Percentiles rank a stretch among this genome's conserved stretches.
These are phyloP conservation scores for Tilletiopsis washingtonensis DNA, from an alignment of 1,284 basidiomycete genomes.

Conservation along the genomic window DNA sequence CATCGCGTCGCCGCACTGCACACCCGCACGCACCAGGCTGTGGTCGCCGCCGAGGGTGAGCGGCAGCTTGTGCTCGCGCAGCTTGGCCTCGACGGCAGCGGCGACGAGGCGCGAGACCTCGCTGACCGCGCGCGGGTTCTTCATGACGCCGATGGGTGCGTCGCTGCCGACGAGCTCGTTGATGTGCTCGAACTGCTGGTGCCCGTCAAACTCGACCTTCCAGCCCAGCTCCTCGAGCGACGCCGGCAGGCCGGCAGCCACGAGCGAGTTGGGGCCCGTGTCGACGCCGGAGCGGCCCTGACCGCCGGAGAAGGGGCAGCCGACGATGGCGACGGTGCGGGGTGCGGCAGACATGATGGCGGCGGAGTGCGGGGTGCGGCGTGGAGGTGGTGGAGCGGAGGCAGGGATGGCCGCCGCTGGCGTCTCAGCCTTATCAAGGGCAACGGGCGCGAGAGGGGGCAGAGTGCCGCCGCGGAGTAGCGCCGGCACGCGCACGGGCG, in stretches of 20 bases:
- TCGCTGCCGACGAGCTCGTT: constrained; percentile 45
- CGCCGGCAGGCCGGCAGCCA: constrained; percentile 31
- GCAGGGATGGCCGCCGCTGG: too few species aligned
- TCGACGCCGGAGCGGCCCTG: constrained; percentile 42
- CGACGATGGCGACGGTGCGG: constrained; percentile 31
- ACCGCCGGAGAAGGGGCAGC: constrained; percentile 43
- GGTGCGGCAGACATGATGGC: too few species aligned
- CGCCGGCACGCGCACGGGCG: too few species aligned
- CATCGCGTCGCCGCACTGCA: neutral
- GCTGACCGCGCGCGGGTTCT: constrained; percentile 35
- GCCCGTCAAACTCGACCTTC: constrained; percentile 78
- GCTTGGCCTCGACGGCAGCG: constrained; percentile 65
- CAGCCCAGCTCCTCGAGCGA: constrained; percentile 62
- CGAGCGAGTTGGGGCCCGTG: constrained; percentile 35
- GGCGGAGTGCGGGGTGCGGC: too few species aligned
- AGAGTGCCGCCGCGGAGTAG: too few species aligned
- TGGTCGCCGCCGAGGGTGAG: constrained; percentile 96
- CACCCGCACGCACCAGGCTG: constrained; percentile 60
- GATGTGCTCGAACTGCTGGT: constrained; percentile 78
- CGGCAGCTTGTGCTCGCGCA: constrained; percentile 69
- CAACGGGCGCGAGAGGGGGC: too few species aligned
- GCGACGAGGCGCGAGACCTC: constrained; percentile 74
- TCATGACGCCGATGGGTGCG: constrained; percentile 34
- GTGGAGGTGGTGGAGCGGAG: too few species aligned
- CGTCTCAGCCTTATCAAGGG: too few species aligned